Conservation (phyloP, 352 stramenopile genomes). For the Globisporangium recalcitrans region DNA sequence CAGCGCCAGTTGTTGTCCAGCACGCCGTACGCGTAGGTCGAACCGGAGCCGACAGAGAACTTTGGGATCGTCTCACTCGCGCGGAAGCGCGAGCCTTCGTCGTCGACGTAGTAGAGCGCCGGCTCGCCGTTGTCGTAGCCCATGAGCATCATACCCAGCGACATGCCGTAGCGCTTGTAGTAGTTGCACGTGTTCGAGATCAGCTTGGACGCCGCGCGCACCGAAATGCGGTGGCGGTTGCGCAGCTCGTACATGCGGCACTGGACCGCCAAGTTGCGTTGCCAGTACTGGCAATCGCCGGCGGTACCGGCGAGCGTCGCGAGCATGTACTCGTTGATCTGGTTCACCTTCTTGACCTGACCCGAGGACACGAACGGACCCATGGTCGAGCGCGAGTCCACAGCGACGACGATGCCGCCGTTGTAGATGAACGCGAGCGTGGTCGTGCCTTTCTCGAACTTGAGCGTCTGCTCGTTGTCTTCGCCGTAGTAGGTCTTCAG, state of each 20-base stretch:
- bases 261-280: constrained; percentile 96
- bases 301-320: constrained; percentile 98
- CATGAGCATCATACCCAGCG: constrained; percentile 99
- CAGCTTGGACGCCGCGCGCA: constrained; percentile 97
- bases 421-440: constrained; percentile 99
- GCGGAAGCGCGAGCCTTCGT: constrained; percentile 97
- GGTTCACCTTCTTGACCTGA: constrained; percentile 99
- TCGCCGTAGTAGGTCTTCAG: constrained; percentile 96
- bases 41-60: constrained; percentile 98
- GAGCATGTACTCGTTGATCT: constrained; percentile 99
- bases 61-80: constrained; percentile 92
- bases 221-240: constrained; percentile 99
- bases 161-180: constrained; percentile 91
- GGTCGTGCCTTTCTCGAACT: constrained; percentile 99
- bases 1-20: constrained; percentile 96
- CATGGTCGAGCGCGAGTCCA: constrained; percentile 99
- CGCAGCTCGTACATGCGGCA: constrained; percentile 97
- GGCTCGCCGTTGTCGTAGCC: constrained; percentile 98
- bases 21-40: constrained; percentile 99
- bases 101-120: constrained; percentile 99
- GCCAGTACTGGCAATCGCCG: constrained; percentile 99
- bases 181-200: constrained; percentile 99
- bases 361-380: constrained; percentile 98
- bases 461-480: constrained; percentile 93
- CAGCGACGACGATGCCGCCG: constrained; percentile 96